These are phyloP conservation scores for Saccharomycopsis vini DNA, from an alignment of 805 yeast species.

Conservation along the genomic window DNA sequence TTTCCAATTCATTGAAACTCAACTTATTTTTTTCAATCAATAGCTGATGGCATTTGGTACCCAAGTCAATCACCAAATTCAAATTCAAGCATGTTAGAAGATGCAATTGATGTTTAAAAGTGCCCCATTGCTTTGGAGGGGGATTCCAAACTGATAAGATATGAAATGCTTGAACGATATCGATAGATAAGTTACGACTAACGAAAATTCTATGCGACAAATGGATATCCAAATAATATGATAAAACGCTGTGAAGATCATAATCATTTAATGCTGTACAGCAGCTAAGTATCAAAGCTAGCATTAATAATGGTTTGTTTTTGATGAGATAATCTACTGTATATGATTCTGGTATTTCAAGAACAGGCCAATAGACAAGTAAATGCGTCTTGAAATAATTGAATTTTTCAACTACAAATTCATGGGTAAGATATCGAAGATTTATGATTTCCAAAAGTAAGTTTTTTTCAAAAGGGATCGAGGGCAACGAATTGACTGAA, in stretches of 20 bases:
- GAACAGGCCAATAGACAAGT: constrained; percentile 40
- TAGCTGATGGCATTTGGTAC: constrained; percentile 26
- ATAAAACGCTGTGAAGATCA: constrained; percentile 31
- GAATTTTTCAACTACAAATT: constrained; percentile 30
- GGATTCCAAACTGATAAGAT: constrained; percentile 44
- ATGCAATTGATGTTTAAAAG: constrained; percentile 44
- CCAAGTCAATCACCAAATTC: constrained; percentile 42
- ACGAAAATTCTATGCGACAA: constrained; percentile 37
- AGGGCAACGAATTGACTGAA: too few relatives aligned
- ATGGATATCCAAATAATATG: constrained; percentile 37
- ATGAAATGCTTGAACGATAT: constrained; percentile 35
- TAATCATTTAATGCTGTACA: constrained; percentile 36
- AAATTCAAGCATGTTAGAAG: constrained; percentile 36
- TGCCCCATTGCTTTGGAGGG: constrained; percentile 44
- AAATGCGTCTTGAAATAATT: constrained; percentile 31
- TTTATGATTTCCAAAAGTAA: constrained; percentile 32
- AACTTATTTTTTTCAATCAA: background rate
- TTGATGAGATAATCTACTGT: constrained; percentile 34
- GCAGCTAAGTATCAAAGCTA: constrained; percentile 38
- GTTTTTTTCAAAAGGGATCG: constrained; percentile 30
- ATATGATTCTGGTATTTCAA: constrained; percentile 32
- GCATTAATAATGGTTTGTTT: constrained; percentile 35
- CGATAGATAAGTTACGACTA: constrained; percentile 35
- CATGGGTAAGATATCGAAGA: constrained; percentile 27
- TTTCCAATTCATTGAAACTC: constrained; percentile 26